Conservation (phyloP, 1,284 basidiomycete genomes). For the Puccinia polysora region DNA sequence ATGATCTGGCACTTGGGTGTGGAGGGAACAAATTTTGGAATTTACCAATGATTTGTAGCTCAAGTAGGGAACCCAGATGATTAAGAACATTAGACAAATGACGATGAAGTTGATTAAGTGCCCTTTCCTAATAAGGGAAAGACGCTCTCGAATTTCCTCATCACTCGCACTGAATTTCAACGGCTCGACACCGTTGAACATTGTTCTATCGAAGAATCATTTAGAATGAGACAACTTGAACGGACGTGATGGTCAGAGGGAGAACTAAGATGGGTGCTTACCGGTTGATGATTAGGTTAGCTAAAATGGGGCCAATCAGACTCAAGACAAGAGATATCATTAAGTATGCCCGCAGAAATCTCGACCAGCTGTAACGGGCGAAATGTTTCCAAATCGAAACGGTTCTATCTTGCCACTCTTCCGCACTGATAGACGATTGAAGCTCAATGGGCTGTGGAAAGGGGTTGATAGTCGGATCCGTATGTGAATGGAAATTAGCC, state of each 20-base stretch:
- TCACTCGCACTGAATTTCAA: slow-evolving; percentile 2
- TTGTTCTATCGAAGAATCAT: neutral
- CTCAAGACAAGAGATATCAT: slow-evolving; percentile 15
- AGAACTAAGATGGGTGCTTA: slow-evolving; percentile 8
- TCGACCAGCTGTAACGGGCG: slow-evolving; percentile 28
- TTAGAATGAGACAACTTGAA: neutral
- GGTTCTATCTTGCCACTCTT: slow-evolving; percentile 37
- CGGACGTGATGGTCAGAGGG: neutral
- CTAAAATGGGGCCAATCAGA: slow-evolving; percentile 24
- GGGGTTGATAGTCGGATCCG: slow-evolving; percentile 6
- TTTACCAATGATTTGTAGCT: slow-evolving; percentile 22
- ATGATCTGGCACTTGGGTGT: too few relatives aligned
- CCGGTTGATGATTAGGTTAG: slow-evolving; percentile 31
- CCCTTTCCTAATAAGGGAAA: slow-evolving; percentile 21
- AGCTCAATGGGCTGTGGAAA: slow-evolving; percentile 28
- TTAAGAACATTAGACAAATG: slow-evolving; percentile 6
- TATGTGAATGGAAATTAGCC: slow-evolving; percentile 8
- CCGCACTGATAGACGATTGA: neutral
- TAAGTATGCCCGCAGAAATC: slow-evolving; percentile 35
- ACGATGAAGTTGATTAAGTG: slow-evolving; percentile 22
- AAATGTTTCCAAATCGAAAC: slow-evolving; percentile 26
- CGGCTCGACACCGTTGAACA: slow-evolving; percentile 11
- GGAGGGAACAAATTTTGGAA: neutral
- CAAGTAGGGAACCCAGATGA: slow-evolving; percentile 39
- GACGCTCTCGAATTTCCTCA: slow-evolving; percentile 25